A percentile compares a stretch with the other conserved stretches of the same genome.
Evolutionary conservation across 257 asterid species (phyloP).

Genomic region (Ballota nigra): DNA sequence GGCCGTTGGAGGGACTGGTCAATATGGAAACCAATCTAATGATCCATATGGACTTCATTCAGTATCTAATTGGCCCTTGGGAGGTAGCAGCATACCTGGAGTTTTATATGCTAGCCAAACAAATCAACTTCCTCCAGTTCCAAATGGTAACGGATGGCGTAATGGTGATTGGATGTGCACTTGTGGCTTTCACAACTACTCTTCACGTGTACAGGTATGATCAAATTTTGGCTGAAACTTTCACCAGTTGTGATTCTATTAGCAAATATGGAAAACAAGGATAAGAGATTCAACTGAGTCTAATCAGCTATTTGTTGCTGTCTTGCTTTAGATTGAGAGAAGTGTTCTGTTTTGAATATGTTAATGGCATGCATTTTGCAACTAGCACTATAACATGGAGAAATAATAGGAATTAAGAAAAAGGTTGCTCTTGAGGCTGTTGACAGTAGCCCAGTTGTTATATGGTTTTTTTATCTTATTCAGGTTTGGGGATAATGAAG

Average conservation of each 20-base stretch:
- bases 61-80: constrained; percentile 47
- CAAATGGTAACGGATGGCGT: constrained; percentile 76
- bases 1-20: constrained; percentile 52
- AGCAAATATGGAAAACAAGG: neutral
- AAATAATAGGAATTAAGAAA: constrained; percentile 2
- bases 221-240: constrained; percentile 2
- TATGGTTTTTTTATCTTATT: constrained; percentile 1
- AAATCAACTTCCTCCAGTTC: constrained; percentile 45
- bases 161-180: constrained; percentile 86
- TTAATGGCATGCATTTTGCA: neutral
- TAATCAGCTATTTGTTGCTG: neutral
- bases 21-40: constrained; percentile 41
- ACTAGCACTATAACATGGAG: neutral
- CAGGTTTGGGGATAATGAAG: neutral
- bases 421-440: neutral
- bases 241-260: constrained; percentile 14
- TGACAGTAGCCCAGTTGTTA: neutral
- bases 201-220: constrained; percentile 72
- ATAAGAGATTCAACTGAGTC: neutral
- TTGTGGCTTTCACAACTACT: constrained; percentile 91
- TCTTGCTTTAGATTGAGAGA: constrained; percentile 5
- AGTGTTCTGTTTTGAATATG: constrained; percentile 3
- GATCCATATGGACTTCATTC: constrained; percentile 54
- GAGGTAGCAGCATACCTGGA: constrained; percentile 45
- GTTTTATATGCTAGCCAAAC: constrained; percentile 41